phyloP scores from a whole-genome alignment of 2,329 filamentous ascomycete species.

The Cordyceps cateniannulata region DNA sequence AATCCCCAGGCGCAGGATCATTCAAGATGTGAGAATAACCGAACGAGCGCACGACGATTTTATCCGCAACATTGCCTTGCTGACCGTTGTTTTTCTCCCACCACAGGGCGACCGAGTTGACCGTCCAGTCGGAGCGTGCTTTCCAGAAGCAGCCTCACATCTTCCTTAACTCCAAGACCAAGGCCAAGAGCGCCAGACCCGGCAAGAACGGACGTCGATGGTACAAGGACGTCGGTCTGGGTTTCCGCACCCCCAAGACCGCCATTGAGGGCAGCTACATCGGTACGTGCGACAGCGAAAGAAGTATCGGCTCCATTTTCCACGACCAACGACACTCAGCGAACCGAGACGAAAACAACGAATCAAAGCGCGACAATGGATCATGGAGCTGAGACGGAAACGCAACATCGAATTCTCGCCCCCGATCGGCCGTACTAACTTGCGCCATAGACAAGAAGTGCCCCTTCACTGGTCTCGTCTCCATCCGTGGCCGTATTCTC shows the following conservation, averaged over 20 bases:
- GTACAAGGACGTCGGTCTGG: slow-evolving; percentile 99
- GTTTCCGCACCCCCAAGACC: slow-evolving; percentile 96
- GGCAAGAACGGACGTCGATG: slow-evolving; percentile 88
- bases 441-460: slow-evolving; percentile 95
- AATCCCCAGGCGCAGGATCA: slow-evolving; percentile 34
- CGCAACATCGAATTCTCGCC: background rate
- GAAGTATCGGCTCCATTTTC: slow-evolving; percentile 1
- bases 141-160: slow-evolving; percentile 99
- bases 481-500: slow-evolving; percentile 99
- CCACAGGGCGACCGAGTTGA: slow-evolving; percentile 92
- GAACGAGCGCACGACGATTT: slow-evolving; percentile 5
- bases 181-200: slow-evolving; percentile 74
- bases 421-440: background rate
- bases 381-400: background rate
- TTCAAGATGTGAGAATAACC: slow-evolving; percentile 36
- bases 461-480: slow-evolving; percentile 98
- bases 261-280: slow-evolving; percentile 99
- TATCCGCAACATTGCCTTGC: slow-evolving; percentile 7
- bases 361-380: slow-evolving; percentile 4
- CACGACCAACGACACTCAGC: slow-evolving; percentile 1
- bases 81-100: slow-evolving; percentile 6
- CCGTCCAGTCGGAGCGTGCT: slow-evolving; percentile 99
- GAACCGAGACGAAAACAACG: background rate
- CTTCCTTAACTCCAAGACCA: slow-evolving; percentile 96
- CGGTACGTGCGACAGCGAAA: slow-evolving; percentile 59